These are phyloP conservation scores for Dictyostelium firmibasis DNA, from an alignment of 78 protist species.

Conservation along the genomic window DNA sequence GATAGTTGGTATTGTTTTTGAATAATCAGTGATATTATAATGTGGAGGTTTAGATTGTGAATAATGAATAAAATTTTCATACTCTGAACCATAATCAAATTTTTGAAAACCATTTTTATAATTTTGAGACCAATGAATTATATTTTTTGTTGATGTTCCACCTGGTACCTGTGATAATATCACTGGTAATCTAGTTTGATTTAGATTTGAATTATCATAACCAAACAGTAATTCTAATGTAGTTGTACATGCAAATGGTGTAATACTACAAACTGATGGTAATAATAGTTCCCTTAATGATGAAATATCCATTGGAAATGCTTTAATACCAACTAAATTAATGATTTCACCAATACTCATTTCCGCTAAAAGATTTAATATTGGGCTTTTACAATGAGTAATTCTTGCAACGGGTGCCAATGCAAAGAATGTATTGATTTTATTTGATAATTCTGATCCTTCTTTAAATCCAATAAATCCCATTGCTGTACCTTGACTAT, in stretches of 20 bases:
- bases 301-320: background rate
- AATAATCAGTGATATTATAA: background rate
- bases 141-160: constrained; percentile 42
- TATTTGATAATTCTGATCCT: background rate
- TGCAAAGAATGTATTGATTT: background rate
- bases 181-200: background rate
- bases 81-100: background rate
- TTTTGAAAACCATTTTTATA: background rate
- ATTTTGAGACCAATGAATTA: constrained; percentile 61
- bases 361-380: background rate
- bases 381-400: background rate
- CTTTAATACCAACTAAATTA: background rate
- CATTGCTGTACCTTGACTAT: constrained; percentile 62
- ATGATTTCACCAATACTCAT: background rate
- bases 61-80: background rate
- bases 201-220: background rate
- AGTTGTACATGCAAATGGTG: background rate
- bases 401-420: constrained; percentile 31
- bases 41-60: background rate
- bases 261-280: background rate
- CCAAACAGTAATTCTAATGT: background rate
- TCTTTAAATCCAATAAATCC: background rate
- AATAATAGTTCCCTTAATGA: background rate
- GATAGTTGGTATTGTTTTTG: background rate
- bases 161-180: background rate